Percentiles rank a stretch among this genome's conserved stretches.
Evolutionary conservation across 805 yeast species (phyloP).

Genomic region (Metschnikowia kunwiensis): DNA sequence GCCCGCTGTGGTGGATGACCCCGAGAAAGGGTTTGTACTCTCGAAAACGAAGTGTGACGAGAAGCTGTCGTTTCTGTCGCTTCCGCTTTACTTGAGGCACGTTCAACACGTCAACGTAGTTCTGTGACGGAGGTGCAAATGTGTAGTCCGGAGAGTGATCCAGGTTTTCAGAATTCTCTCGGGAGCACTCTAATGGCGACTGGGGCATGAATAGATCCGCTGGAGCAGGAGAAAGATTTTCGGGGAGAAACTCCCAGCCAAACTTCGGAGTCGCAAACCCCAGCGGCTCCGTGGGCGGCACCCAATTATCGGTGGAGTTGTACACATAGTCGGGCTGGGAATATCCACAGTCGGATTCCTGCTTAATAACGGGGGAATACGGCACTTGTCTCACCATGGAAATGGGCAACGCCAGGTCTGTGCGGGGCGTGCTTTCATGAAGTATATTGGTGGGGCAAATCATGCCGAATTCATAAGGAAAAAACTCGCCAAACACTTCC

Average conservation of each 20-base stretch:
- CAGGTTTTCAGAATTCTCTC: no score
- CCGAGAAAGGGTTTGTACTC: slow-evolving; percentile 2
- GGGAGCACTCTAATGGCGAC: no score
- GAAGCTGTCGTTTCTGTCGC: no score
- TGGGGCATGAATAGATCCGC: no score
- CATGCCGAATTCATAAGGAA: neutral
- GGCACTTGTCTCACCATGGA: slow-evolving; percentile 2
- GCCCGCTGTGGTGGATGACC: slow-evolving; percentile 13
- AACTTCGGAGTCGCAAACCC: no score
- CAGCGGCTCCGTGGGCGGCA: no score
- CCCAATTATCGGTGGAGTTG: neutral
- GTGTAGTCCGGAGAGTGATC: no score
- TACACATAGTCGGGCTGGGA: slow-evolving; percentile 6
- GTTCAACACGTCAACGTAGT: no score
- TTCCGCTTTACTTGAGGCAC: no score
- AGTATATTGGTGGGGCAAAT: slow-evolving; percentile 3
- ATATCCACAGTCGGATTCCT: slow-evolving; percentile 3
- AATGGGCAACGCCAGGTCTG: slow-evolving; percentile 2
- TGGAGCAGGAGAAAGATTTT: no score
- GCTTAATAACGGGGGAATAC: slow-evolving; percentile 6
- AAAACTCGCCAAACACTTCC: slow-evolving; percentile 1
- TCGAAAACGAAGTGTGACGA: slow-evolving; percentile 9
- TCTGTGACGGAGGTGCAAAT: no score
- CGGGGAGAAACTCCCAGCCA: no score
- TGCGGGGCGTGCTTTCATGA: slow-evolving; percentile 2